phyloP scores from a whole-genome alignment of 2,329 filamentous ascomycete species.

The Cladosporium oxysporum region DNA sequence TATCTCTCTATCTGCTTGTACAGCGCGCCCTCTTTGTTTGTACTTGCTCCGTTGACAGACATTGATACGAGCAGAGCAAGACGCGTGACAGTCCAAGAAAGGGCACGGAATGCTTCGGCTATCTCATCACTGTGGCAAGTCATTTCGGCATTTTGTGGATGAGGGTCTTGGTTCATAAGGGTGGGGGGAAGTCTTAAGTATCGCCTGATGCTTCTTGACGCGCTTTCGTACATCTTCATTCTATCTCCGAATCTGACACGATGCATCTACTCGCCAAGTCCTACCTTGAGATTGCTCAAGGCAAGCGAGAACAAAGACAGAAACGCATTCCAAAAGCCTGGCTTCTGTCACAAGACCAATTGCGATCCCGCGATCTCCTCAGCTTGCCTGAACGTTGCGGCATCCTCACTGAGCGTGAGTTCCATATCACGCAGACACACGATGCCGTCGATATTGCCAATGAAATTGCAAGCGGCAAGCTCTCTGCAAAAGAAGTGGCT shows the following conservation, averaged over 20 bases:
- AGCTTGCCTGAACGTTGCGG: slow-evolving; percentile 52
- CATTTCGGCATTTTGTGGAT: background rate
- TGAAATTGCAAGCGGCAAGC: slow-evolving; percentile 33
- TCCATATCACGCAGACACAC: slow-evolving; percentile 56
- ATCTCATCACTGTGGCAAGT: background rate
- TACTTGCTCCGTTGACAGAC: background rate
- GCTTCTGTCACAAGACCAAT: slow-evolving; percentile 15
- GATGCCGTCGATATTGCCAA: slow-evolving; percentile 44
- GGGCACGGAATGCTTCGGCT: background rate
- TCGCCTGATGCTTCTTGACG: background rate
- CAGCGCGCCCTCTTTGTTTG: background rate
- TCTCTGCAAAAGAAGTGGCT: slow-evolving; percentile 17
- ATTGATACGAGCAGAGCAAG: background rate
- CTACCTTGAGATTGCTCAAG: slow-evolving; percentile 20
- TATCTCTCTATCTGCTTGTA: background rate
- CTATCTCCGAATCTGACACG: background rate
- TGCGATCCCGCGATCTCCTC: slow-evolving; percentile 40
- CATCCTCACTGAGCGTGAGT: slow-evolving; percentile 50
- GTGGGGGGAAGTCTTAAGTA: background rate
- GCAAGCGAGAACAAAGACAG: slow-evolving; percentile 23
- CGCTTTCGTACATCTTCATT: background rate
- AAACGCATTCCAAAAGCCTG: slow-evolving; percentile 23
- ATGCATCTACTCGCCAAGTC: background rate
- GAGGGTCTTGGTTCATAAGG: background rate
- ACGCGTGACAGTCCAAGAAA: background rate